Evolutionary conservation across 768 basidiomycete species (phyloP), one percentile per base, ranked within the genome.

Genomic region (Mycena rosella): DNA sequence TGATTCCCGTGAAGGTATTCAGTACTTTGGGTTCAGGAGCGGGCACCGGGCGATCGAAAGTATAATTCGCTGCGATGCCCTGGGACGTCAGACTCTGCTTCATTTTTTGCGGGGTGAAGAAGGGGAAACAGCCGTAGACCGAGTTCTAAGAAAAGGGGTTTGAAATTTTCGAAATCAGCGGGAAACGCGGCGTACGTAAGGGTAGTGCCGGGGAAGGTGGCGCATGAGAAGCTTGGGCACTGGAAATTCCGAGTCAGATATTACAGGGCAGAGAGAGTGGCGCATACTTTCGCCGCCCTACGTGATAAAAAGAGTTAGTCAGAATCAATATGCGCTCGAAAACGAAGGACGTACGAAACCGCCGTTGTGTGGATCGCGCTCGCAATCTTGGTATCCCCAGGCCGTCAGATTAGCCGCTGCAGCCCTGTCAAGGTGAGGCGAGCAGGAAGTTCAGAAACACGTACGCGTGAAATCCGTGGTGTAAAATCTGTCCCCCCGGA

Each of bases 71-170:
- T 6, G 74, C 76, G 24, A 83, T 68, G 1, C 79, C 81, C 57
- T 83, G 85, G 29, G 75, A 75, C 1, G 80, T 80, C 26, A 88
- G 75, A 27, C 75, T 79, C 10, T 79, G 70, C 61, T 79, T 74
- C 81, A 83, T 80, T 57, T 78, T 75, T 22, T 70, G 65, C 18
- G 91, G 91, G 0, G 86, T 86, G 78, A 89, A 80, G 83, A 92
- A 89, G 14, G 92, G 91, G 83, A 91, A 93, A 68, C 86, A 81
- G 1, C 82, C 86, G 72, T 91, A 90, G 18, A 82, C 76, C 15
- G 85, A 88, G 77, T 78, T 83, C 87, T 72, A 84, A 74, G 66
- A 83, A 82, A 14, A 56, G 38, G n/a, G 82, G 85, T 24, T 84
- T n/a, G 10, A 82, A 36, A 44, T 47, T 34, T 17, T 5, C 20